Conservation (phyloP, 257 asterid genomes). For the Solanum clarkiae region DNA sequence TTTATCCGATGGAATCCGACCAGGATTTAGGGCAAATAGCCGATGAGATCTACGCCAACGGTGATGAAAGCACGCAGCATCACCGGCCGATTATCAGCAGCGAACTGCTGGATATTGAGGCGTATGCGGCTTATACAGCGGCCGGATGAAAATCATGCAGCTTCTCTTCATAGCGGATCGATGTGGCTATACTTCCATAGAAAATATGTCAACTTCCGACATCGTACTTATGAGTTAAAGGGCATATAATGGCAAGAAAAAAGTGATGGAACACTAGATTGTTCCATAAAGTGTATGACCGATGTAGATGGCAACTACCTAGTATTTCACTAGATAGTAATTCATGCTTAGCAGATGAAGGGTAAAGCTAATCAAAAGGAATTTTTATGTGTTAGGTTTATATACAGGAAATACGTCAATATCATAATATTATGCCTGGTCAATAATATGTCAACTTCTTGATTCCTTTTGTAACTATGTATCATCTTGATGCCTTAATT, state of each 20-base stretch:
- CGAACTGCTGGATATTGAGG: constrained; percentile 86
- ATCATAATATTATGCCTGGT: background rate
- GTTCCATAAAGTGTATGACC: background rate
- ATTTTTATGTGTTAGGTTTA: background rate
- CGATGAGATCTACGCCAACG: constrained; percentile 56
- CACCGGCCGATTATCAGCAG: constrained; percentile 79
- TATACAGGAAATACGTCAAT: background rate
- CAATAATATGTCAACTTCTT: background rate
- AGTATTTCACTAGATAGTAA: background rate
- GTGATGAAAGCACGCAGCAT: constrained; percentile 32
- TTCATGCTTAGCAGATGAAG: background rate
- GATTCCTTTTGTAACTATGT: background rate
- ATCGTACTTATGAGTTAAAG: background rate
- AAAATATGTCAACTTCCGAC: background rate
- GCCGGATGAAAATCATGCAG: constrained; percentile 60
- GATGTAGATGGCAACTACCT: background rate
- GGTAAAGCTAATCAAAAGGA: background rate
- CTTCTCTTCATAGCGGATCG: constrained; percentile 61
- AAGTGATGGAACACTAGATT: background rate
- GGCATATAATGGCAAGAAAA: background rate
- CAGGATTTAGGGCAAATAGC: constrained; percentile 33
- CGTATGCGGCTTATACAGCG: constrained; percentile 80
- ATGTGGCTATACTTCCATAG: constrained; percentile 44
- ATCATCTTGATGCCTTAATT: background rate
- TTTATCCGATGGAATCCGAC: constrained; percentile 54